Evolutionary conservation across 2,329 filamentous ascomycete genomes (phyloP).

Genomic region (Raffaelea arxii): DNA sequence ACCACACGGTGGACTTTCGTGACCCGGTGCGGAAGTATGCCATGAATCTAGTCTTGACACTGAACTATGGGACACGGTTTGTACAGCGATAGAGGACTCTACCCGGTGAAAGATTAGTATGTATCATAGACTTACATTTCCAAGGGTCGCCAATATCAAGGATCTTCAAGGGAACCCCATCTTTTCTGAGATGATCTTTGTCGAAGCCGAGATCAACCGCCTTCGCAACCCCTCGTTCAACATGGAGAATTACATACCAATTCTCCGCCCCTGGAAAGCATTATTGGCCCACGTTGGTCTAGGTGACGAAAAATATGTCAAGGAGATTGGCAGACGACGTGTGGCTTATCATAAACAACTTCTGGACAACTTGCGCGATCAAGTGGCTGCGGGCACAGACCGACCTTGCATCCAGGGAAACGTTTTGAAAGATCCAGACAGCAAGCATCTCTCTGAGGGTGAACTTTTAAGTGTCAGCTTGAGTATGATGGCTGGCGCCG

Average conservation of each 20-base stretch:
- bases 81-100: too few relatives aligned
- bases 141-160: slow-evolving; percentile 9
- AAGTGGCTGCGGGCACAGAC: slow-evolving; percentile 14
- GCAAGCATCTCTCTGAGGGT: not conserved
- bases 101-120: too few relatives aligned
- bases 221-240: slow-evolving; percentile 60
- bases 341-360: slow-evolving; percentile 46
- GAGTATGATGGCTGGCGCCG: slow-evolving; percentile 1
- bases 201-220: slow-evolving; percentile 53
- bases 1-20: slow-evolving; percentile 57
- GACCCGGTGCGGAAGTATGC: slow-evolving; percentile 22
- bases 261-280: slow-evolving; percentile 47
- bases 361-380: slow-evolving; percentile 38
- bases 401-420: slow-evolving; percentile 17
- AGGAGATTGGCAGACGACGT: slow-evolving; percentile 30
- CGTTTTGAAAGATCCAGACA: slow-evolving; percentile 7
- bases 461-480: not conserved
- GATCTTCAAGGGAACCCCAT: slow-evolving; percentile 6
- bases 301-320: slow-evolving; percentile 41
- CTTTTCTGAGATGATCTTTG: slow-evolving; percentile 11
- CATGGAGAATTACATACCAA: slow-evolving; percentile 49
- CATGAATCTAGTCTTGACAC: slow-evolving; percentile 11
- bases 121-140: too few relatives aligned
- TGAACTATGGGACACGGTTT: slow-evolving; percentile 14
- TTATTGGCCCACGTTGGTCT: not conserved